phyloP scores from a whole-genome alignment of 148 eudicot genomes.

The Dysphania ambrosioides region DNA sequence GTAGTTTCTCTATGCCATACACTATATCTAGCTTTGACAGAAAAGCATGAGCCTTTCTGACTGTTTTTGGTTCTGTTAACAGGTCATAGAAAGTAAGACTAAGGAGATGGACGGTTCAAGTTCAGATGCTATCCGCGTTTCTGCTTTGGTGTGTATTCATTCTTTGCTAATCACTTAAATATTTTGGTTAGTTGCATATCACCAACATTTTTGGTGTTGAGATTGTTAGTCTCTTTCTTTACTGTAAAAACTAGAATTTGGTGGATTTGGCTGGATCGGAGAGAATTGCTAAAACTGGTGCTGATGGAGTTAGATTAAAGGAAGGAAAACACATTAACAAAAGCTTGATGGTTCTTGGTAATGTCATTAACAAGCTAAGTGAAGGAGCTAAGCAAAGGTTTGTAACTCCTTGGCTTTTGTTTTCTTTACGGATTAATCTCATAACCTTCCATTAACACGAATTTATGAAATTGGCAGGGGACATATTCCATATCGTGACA shows the following conservation, averaged over 20 bases:
- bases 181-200: not conserved
- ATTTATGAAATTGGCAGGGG: slow-evolving; percentile 48
- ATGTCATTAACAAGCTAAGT: slow-evolving; percentile 93
- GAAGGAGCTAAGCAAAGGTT: slow-evolving; percentile 92
- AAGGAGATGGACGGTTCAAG: slow-evolving; percentile 50
- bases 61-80: not conserved
- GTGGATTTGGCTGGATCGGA: slow-evolving; percentile 98
- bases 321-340: slow-evolving; percentile 96
- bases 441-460: slow-evolving; percentile 7
- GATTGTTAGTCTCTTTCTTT: not conserved
- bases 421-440: not conserved
- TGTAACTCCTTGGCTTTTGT: not conserved
- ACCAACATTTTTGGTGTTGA: not conserved
- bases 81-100: slow-evolving; percentile 95
- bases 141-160: slow-evolving; percentile 67
- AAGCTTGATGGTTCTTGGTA: slow-evolving; percentile 94
- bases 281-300: slow-evolving; percentile 96
- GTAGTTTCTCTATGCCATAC: slow-evolving; percentile 40
- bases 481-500: slow-evolving; percentile 97
- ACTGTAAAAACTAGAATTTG: slow-evolving; percentile 51
- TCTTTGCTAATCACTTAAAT: not conserved
- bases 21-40: slow-evolving; percentile 12
- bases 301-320: slow-evolving; percentile 90
- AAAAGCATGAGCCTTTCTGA: not conserved
- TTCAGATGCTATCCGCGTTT: slow-evolving; percentile 88